Base-by-base conservation (phyloP, 805 yeast genomes). In the Candida adriatica region DNA sequence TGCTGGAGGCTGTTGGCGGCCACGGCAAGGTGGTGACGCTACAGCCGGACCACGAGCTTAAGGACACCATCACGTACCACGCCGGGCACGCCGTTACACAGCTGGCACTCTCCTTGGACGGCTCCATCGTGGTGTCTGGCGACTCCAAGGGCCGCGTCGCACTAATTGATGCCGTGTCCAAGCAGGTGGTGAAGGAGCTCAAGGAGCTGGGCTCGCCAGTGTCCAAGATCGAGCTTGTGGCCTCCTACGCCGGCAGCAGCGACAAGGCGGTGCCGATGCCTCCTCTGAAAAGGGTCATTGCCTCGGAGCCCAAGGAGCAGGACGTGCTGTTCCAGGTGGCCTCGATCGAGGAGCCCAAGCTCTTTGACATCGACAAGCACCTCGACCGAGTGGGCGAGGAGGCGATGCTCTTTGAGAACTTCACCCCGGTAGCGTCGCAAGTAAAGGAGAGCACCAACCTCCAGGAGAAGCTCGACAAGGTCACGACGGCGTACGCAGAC, bases 51-150 rank as follows among this genome's bases (percentile, higher is more conserved):
- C 61, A 62, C 8, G 67, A 72, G 24, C 55, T 73, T 33, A 37
- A 34, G 11, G 60, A 59, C 13, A 70, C 85, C 0, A 68, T 80
- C 31, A 66, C 69, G 4, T 76, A 71, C 33, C 80, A 72, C 45
- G 58, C 56, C 17, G 62, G 51, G 4, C 23, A 30, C 5, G 16
- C 46, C 8, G 72, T 82, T 3, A 71, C 84, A 0, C 59, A 71
- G 24, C 42, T 87, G 31, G 63, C 61, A 2, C 55, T 83, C 3
- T 75, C 87, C 6, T 59, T 81, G 48, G 96, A 88, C 51, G 95
- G 90, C 5, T 73, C 88, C 13, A 54, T 62, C 22, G 47, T 88
- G 6, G 60, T 81, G 3, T 72, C 86, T 6, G 96, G 96, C 21
- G 94, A 84, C 50, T 54, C 67, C 0, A 22, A 30, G n/a, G 96